phyloP scores from a whole-genome alignment of 75 land plant species.

The Azolla pinnata region DNA sequence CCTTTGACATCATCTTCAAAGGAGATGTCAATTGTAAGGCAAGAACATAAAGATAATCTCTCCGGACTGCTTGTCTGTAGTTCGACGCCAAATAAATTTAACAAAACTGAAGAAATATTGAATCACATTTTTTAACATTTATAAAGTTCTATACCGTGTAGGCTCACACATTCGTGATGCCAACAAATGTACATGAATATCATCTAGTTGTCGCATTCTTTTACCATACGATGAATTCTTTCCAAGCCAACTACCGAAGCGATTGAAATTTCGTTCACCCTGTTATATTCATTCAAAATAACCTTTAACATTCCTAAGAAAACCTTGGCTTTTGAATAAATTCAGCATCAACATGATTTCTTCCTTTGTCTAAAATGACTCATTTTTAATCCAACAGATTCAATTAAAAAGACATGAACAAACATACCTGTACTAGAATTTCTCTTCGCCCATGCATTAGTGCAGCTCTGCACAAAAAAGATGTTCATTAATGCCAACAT shows the following conservation, averaged over 20 bases:
- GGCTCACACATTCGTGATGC: constrained; percentile 60
- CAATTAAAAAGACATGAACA: neutral
- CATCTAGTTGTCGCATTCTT: constrained; percentile 72
- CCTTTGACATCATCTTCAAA: constrained; percentile 64
- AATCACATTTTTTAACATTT: too few species aligned
- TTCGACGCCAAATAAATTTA: too few species aligned
- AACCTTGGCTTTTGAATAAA: too few species aligned
- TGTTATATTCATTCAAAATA: constrained; percentile 15
- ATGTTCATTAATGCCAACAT: too few species aligned
- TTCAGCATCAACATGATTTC: too few species aligned
- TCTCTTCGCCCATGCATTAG: constrained; percentile 87
- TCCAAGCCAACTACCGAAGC: constrained; percentile 98
- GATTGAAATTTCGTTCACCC: constrained; percentile 94
- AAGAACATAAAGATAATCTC: constrained; percentile 62
- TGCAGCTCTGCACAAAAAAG: constrained; percentile 60
- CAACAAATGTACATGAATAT: constrained; percentile 76
- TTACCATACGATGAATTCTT: constrained; percentile 88
- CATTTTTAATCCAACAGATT: neutral
- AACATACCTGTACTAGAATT: constrained; percentile 55
- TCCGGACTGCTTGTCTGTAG: constrained; percentile 61
- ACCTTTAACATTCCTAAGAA: too few species aligned
- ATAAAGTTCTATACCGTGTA: constrained; percentile 40
- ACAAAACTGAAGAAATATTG: too few species aligned
- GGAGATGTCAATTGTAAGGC: constrained; percentile 55
- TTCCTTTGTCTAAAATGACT: neutral